A percentile compares a stretch with the other conserved stretches of the same genome.
Conservation (phyloP, 352 stramenopile genomes). For the Aphanomyces invadans region DNA sequence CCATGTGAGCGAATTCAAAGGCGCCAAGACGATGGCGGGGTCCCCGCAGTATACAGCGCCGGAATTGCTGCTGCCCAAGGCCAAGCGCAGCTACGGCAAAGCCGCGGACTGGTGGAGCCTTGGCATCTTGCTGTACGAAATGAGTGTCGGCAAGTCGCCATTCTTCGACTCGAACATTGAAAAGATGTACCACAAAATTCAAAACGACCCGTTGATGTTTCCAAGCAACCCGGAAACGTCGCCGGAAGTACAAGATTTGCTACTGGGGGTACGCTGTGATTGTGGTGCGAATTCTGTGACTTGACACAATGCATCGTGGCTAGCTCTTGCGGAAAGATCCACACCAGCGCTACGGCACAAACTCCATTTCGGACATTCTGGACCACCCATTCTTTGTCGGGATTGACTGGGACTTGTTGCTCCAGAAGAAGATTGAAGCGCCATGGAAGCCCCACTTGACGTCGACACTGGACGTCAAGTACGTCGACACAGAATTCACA, state of each 20-base stretch:
- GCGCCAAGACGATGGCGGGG: constrained; percentile 82
- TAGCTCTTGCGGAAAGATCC: constrained; percentile 83
- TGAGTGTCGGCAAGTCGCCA: constrained; percentile 88
- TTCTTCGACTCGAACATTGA: constrained; percentile 93
- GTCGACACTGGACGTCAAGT: constrained; percentile 79
- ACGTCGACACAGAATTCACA: constrained; percentile 81
- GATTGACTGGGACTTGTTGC: constrained; percentile 79
- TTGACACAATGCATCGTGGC: background rate
- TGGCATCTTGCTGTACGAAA: constrained; percentile 89
- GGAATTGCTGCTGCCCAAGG: constrained; percentile 73
- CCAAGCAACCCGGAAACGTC: constrained; percentile 57
- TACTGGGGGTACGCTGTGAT: constrained; percentile 41
- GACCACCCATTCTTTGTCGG: constrained; percentile 66
- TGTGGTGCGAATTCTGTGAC: background rate
- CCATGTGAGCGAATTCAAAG: constrained; percentile 85
- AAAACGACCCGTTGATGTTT: constrained; percentile 78
- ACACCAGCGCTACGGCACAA: constrained; percentile 69
- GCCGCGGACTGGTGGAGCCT: constrained; percentile 86
- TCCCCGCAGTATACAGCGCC: constrained; percentile 83
- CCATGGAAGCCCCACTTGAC: constrained; percentile 81
- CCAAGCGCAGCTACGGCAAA: constrained; percentile 82
- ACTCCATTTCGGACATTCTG: constrained; percentile 81
- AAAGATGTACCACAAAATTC: constrained; percentile 91
- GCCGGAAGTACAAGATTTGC: constrained; percentile 70
- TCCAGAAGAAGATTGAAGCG: constrained; percentile 75